Percentiles rank a stretch among this genome's conserved stretches.
Conservation (phyloP, 768 basidiomycete genomes). For the Tylopilus felleus region DNA sequence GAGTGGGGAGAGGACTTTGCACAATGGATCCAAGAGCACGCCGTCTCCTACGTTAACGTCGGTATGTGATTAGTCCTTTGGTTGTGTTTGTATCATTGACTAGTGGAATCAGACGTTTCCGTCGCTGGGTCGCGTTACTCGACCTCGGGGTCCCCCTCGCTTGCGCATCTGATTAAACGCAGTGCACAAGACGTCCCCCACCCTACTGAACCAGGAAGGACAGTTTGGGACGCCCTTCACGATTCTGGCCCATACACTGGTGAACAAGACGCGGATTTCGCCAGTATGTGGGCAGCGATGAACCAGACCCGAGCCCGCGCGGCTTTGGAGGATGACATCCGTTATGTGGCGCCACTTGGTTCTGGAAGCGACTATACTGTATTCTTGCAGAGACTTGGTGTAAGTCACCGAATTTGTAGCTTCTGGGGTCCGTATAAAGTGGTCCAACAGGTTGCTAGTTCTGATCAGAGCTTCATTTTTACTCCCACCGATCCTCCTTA, state of each 20-base stretch:
- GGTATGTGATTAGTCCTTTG: slow-evolving; percentile 31
- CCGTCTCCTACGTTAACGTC: slow-evolving; percentile 84
- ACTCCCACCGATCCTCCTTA: slow-evolving; percentile 55
- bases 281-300: slow-evolving; percentile 38
- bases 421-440: not conserved
- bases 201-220: slow-evolving; percentile 46
- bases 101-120: slow-evolving; percentile 42
- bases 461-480: slow-evolving; percentile 27
- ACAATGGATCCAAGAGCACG: slow-evolving; percentile 72
- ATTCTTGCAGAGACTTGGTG: slow-evolving; percentile 77
- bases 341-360: slow-evolving; percentile 58
- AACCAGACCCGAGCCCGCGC: slow-evolving; percentile 21
- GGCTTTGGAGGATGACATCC: slow-evolving; percentile 30
- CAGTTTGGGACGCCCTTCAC: slow-evolving; percentile 57
- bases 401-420: slow-evolving; percentile 29
- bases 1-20: slow-evolving; percentile 94
- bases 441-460: slow-evolving; percentile 31
- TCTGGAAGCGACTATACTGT: slow-evolving; percentile 89
- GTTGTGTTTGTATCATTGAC: slow-evolving; percentile 1
- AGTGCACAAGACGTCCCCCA: slow-evolving; percentile 56
- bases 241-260: slow-evolving; percentile 52
- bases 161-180: slow-evolving; percentile 54
- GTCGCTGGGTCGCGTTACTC: slow-evolving; percentile 53
- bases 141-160: slow-evolving; percentile 56
- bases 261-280: slow-evolving; percentile 41